Evolutionary conservation across 371 early-diverging fungal genomes (phyloP), one percentile per base, ranked within the genome.

Genomic region (Rhizopus stolonifer): DNA sequence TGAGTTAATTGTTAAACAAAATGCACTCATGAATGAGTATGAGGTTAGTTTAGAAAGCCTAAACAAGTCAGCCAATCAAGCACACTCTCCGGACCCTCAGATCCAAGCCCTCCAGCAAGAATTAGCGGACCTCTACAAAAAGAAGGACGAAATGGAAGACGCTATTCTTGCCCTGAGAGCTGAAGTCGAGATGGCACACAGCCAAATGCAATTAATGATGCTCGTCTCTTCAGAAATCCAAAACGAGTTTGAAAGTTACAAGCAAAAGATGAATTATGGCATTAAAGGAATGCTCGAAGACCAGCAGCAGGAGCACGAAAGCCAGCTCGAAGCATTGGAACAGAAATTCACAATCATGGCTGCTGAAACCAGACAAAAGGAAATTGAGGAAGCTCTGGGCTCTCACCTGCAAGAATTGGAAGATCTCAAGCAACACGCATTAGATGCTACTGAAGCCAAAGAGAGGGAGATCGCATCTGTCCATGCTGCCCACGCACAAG

Each of bases 181-280:
- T 3, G 63, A 65, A 15, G 18, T 70, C 2, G 66, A 65, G 17
- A 60, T 63, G 66, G 59, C 55, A 24, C 53, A 63, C 19, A 38
- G 58, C 21, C 64, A 70, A n/a, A 65, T 62, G 64, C 34, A 22
- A 4, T 31, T 70, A 13, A 57, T 70, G 53, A 63, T 70, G 70
- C 33, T 49, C 11, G 66, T 70, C 0, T 70, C 70, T 1, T 60
- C 63, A 0, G 66, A 70, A 21, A 65, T 65, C 31, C 70, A 70
- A 52, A 59, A 70, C 10, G 63, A 62, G 8, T 65, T 63, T 32
- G 58, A 56, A 4, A 21, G 6, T 3, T 63, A 63, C 23, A 65
- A 62, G 32, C 17, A 21, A 5, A 46, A 43, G 8, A 52, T 61
- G 23, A 31, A 61, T 34, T 14, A 19, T 6, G 48, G 51, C 1